A percentile compares a stretch with the other conserved stretches of the same genome.
Evolutionary conservation across 2,329 filamentous ascomycete genomes (phyloP).

Genomic region (Dryadomyces quercivorus): DNA sequence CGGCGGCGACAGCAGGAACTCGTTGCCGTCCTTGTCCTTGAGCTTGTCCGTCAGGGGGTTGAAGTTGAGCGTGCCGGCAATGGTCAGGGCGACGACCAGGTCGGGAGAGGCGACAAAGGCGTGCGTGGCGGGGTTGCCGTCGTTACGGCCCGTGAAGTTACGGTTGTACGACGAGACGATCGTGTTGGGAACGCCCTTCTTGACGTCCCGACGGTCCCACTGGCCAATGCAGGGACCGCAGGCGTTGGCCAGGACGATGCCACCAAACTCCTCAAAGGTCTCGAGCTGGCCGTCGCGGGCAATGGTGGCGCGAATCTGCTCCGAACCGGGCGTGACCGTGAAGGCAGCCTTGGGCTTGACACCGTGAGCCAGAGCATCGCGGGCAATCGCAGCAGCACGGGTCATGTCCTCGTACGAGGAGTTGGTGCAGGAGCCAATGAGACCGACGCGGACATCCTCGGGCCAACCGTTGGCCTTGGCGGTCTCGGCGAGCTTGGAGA

Average conservation of each 20-base stretch:
- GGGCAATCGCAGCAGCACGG: constrained; percentile 80
- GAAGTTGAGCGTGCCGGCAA: constrained; percentile 50
- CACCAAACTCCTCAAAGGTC: constrained; percentile 94
- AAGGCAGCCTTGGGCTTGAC: constrained; percentile 89
- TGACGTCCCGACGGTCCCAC: constrained; percentile 87
- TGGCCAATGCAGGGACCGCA: constrained; percentile 90
- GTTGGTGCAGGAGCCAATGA: constrained; percentile 99
- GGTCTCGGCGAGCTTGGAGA: constrained; percentile 92
- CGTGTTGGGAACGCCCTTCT: constrained; percentile 92
- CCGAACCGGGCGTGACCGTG: constrained; percentile 90
- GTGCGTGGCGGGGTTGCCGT: constrained; percentile 31
- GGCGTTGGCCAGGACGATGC: constrained; percentile 88
- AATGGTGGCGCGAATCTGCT: constrained; percentile 93
- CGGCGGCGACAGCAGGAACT: constrained; percentile 68
- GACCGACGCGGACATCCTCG: constrained; percentile 86
- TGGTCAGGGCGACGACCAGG: constrained; percentile 28
- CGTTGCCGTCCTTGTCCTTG: constrained; percentile 91
- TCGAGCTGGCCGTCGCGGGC: constrained; percentile 80
- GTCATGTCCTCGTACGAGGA: constrained; percentile 79
- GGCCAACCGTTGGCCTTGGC: constrained; percentile 95
- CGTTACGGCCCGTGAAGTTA: constrained; percentile 98
- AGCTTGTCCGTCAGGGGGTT: constrained; percentile 88
- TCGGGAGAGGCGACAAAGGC: constrained; percentile 36
- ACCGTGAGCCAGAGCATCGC: constrained; percentile 82
- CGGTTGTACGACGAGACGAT: constrained; percentile 99